phyloP scores from a whole-genome alignment of 73 alveolate genomes.

The Tetrahymena thermophila region DNA sequence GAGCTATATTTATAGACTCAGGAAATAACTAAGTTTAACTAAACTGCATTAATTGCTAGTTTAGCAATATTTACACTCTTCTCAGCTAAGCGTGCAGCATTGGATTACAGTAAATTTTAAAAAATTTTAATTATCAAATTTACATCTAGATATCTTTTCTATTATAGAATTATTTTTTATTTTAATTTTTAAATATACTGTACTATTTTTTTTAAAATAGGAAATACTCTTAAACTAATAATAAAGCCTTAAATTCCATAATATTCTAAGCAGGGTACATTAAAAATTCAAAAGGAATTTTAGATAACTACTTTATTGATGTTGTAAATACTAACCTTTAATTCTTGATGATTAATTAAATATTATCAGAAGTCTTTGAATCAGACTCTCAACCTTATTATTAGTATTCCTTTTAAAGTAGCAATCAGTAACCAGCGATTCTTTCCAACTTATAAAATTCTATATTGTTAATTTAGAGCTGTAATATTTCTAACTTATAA shows the following conservation, averaged over 20 bases:
- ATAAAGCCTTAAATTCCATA: too few species aligned
- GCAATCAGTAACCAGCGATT: not conserved
- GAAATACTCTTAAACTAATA: not conserved
- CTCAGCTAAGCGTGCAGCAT: not conserved
- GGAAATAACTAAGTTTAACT: not conserved
- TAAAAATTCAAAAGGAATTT: too few species aligned
- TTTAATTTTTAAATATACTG: too few species aligned
- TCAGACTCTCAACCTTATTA: not conserved
- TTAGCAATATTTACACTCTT: not conserved
- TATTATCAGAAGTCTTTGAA: not conserved
- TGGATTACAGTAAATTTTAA: not conserved
- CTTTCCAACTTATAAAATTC: not conserved
- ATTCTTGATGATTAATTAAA: too few species aligned
- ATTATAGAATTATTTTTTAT: too few species aligned
- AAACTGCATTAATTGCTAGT: not conserved
- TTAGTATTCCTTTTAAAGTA: not conserved
- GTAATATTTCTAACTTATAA: not conserved
- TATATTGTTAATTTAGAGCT: not conserved
- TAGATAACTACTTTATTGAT: too few species aligned
- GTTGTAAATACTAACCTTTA: too few species aligned
- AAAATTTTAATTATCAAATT: too few species aligned
- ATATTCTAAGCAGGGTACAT: not conserved
- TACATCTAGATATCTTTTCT: too few species aligned
- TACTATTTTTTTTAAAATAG: not conserved
- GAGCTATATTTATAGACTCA: not conserved